phyloP scores from a whole-genome alignment of 768 basidiomycete species.

The Cubamyces lactineus region DNA sequence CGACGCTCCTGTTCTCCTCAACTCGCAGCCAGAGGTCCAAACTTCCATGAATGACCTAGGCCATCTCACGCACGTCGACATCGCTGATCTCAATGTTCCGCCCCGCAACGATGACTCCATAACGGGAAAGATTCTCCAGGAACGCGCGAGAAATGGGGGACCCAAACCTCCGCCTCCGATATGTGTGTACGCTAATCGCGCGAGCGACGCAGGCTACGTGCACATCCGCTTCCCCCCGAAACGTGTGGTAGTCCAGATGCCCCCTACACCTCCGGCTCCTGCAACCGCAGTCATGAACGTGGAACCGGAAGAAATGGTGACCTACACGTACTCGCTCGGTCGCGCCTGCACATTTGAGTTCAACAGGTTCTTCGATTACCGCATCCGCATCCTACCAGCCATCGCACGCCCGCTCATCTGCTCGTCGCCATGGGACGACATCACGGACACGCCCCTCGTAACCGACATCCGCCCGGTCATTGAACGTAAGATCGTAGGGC shows the following conservation, averaged over 20 bases:
- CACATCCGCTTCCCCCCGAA: slow-evolving; percentile 17
- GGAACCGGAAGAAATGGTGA: background rate
- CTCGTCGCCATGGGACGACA: slow-evolving; percentile 13
- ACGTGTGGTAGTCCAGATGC: background rate
- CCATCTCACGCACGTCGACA: slow-evolving; percentile 10
- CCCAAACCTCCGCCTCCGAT: slow-evolving; percentile 6
- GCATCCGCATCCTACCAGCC: slow-evolving; percentile 16
- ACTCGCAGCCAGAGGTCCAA: background rate
- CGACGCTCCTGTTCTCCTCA: background rate
- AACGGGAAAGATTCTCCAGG: background rate
- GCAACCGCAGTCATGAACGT: background rate
- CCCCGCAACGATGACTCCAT: slow-evolving; percentile 15
- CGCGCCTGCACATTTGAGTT: background rate
- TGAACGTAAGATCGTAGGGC: slow-evolving; percentile 2
- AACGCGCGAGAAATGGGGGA: background rate
- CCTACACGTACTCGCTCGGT: slow-evolving; percentile 5
- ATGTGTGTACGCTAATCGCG: slow-evolving; percentile 1
- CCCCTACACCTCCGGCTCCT: slow-evolving; percentile 6
- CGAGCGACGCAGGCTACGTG: slow-evolving; percentile 4
- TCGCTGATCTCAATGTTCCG: slow-evolving; percentile 19
- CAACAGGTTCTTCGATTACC: background rate
- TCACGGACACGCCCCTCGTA: slow-evolving; percentile 20
- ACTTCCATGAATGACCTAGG: background rate
- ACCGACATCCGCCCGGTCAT: slow-evolving; percentile 10
- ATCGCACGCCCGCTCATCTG: slow-evolving; percentile 17